A percentile compares a stretch with the other conserved stretches of the same genome.
phyloP scores from a whole-genome alignment of 2,329 filamentous ascomycete genomes.

The Samsoniella hepiali region DNA sequence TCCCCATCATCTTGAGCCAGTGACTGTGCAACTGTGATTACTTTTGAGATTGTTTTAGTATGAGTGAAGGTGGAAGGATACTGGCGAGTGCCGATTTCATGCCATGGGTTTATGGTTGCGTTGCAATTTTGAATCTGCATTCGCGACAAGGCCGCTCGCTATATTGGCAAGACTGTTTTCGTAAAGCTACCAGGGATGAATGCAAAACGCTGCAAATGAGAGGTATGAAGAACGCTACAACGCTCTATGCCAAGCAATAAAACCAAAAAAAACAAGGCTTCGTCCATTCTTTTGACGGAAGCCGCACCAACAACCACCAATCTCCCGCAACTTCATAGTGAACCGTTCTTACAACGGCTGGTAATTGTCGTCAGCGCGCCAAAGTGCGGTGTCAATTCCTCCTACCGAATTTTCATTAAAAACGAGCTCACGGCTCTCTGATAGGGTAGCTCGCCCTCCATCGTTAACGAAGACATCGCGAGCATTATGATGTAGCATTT shows the following conservation, averaged over 20 bases:
- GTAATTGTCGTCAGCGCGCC: not conserved
- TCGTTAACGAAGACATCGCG: not conserved
- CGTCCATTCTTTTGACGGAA: not conserved
- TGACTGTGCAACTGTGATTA: slow-evolving; percentile 1
- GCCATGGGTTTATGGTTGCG: not conserved
- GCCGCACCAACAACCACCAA: not conserved
- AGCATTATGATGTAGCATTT: not conserved
- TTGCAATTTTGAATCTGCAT: not conserved
- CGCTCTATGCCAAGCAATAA: not conserved
- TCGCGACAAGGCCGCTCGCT: not conserved
- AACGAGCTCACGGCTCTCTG: not conserved
- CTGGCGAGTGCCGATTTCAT: not conserved
- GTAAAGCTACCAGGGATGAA: not conserved
- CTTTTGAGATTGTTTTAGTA: not conserved
- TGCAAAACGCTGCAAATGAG: not conserved
- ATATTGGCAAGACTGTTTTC: not conserved
- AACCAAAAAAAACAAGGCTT: not conserved
- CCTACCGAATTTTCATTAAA: not conserved
- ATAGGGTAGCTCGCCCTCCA: not conserved
- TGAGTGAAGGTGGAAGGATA: not conserved
- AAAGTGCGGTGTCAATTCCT: not conserved
- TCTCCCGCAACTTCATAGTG: not conserved
- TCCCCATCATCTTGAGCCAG: not conserved
- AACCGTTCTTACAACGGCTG: too few relatives aligned
- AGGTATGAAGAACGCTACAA: not conserved